A percentile compares a stretch with the other conserved stretches of the same genome.
phyloP scores from a whole-genome alignment of 2,329 filamentous ascomycete genomes.

The Epichloe festucae region DNA sequence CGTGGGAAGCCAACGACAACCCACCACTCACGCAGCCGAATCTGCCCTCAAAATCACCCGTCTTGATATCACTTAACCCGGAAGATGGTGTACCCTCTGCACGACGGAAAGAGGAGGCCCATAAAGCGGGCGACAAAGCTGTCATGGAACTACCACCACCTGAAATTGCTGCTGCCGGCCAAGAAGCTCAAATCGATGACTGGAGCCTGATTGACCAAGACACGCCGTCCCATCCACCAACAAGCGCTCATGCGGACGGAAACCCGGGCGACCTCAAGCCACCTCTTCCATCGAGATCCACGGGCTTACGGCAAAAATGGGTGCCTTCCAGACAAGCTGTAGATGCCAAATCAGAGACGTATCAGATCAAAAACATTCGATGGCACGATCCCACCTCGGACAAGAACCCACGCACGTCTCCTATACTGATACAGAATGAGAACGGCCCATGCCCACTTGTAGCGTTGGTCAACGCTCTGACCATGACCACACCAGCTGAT shows the following conservation, averaged over 20 bases:
- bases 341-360: constrained; percentile 56
- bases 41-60: constrained; percentile 17
- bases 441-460: constrained; percentile 92
- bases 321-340: constrained; percentile 28
- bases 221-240: constrained; percentile 12
- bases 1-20: constrained; percentile 14
- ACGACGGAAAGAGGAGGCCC: constrained; percentile 27
- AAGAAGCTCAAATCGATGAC: constrained; percentile 23
- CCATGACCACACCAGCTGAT: constrained; percentile 62
- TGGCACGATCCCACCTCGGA: constrained; percentile 58
- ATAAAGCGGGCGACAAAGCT: constrained; percentile 14
- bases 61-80: constrained; percentile 23
- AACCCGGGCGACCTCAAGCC: constrained; percentile 15
- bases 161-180: constrained; percentile 6
- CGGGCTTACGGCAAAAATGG: constrained; percentile 19
- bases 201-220: constrained; percentile 41
- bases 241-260: constrained; percentile 5
- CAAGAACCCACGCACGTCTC: constrained; percentile 59
- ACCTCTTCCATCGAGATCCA: constrained; percentile 24
- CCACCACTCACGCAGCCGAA: constrained; percentile 15
- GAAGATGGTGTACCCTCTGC: constrained; percentile 22
- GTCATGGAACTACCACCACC: constrained; percentile 9
- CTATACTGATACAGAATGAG: constrained; percentile 81
- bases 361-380: constrained; percentile 81
- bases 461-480: constrained; percentile 83